Conservation (phyloP, 768 basidiomycete genomes). For the Xerocomus brunneocitrinus region DNA sequence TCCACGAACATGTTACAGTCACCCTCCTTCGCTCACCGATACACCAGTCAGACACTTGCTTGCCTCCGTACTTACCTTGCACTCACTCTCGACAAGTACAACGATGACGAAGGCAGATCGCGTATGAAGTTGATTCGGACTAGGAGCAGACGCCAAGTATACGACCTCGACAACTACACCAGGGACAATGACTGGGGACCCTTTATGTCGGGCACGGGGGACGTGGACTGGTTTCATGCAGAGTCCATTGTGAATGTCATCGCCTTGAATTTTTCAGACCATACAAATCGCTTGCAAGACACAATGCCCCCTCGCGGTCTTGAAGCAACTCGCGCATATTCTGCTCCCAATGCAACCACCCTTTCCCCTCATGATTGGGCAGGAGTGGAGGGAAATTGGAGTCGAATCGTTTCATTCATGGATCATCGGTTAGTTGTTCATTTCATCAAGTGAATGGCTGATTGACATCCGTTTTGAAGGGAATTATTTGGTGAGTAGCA, state of each 20-base stretch:
- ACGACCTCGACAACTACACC: slow-evolving; percentile 59
- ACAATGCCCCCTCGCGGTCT: slow-evolving; percentile 48
- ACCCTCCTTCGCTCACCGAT: slow-evolving; percentile 24
- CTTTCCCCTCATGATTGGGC: slow-evolving; percentile 56
- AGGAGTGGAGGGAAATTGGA: slow-evolving; percentile 72
- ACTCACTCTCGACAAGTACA: slow-evolving; percentile 37
- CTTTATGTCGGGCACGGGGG: slow-evolving; percentile 34
- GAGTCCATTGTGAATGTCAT: slow-evolving; percentile 47
- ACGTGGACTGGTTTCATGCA: slow-evolving; percentile 61
- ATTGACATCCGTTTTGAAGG: slow-evolving; percentile 2
- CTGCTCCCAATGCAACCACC: slow-evolving; percentile 41
- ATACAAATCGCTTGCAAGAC: slow-evolving; percentile 32
- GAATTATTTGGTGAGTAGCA: slow-evolving; percentile 23
- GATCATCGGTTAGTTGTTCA: slow-evolving; percentile 50
- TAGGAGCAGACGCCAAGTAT: slow-evolving; percentile 49
- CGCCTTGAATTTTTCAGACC: slow-evolving; percentile 47
- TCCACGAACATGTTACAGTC: slow-evolving; percentile 35
- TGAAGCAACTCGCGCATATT: slow-evolving; percentile 49
- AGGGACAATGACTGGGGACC: slow-evolving; percentile 52
- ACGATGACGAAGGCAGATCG: slow-evolving; percentile 20
- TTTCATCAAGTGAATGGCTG: slow-evolving; percentile 30
- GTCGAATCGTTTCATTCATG: slow-evolving; percentile 67
- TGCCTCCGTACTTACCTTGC: slow-evolving; percentile 48
- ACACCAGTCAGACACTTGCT: slow-evolving; percentile 33
- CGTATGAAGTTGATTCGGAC: slow-evolving; percentile 36